Evolutionary conservation across 2,329 filamentous ascomycete genomes (phyloP).

Genomic region (Exutisphaerella laricina): DNA sequence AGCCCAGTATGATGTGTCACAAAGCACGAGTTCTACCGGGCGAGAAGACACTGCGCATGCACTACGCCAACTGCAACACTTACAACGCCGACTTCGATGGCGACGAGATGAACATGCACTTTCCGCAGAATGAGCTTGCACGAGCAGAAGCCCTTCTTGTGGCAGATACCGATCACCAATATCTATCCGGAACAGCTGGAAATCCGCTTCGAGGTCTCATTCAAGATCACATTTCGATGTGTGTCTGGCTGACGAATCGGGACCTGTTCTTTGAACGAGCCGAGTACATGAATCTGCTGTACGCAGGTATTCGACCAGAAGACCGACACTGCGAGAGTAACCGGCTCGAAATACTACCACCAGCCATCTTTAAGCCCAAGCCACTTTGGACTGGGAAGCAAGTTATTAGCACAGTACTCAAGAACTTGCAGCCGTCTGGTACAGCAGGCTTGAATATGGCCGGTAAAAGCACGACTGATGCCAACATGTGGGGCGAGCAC

Average conservation of each 20-base stretch:
- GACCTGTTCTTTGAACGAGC: slow-evolving; percentile 86
- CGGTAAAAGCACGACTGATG: slow-evolving; percentile 71
- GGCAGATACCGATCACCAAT: slow-evolving; percentile 95
- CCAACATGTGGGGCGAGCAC: slow-evolving; percentile 69
- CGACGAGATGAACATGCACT: slow-evolving; percentile 99
- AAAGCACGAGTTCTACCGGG: slow-evolving; percentile 84
- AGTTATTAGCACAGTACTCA: slow-evolving; percentile 83
- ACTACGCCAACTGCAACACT: slow-evolving; percentile 98
- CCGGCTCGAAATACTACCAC: slow-evolving; percentile 72
- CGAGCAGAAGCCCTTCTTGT: slow-evolving; percentile 87
- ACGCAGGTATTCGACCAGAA: slow-evolving; percentile 82
- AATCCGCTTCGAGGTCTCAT: slow-evolving; percentile 93
- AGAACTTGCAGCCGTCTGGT: slow-evolving; percentile 77
- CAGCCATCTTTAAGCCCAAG: slow-evolving; percentile 74
- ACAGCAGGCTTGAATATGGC: slow-evolving; percentile 73
- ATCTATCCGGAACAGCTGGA: slow-evolving; percentile 86
- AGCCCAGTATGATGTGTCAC: slow-evolving; percentile 98
- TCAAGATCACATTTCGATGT: slow-evolving; percentile 96
- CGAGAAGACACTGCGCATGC: slow-evolving; percentile 98
- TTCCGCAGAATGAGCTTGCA: slow-evolving; percentile 93
- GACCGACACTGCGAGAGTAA: slow-evolving; percentile 81
- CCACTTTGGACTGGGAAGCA: slow-evolving; percentile 94
- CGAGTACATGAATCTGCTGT: slow-evolving; percentile 91
- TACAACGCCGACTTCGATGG: slow-evolving; percentile 99
- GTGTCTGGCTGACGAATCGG: slow-evolving; percentile 80